These are phyloP conservation scores for Tuber magnatum DNA, from an alignment of 495 filamentous ascomycete genomes.

Conservation along the genomic window DNA sequence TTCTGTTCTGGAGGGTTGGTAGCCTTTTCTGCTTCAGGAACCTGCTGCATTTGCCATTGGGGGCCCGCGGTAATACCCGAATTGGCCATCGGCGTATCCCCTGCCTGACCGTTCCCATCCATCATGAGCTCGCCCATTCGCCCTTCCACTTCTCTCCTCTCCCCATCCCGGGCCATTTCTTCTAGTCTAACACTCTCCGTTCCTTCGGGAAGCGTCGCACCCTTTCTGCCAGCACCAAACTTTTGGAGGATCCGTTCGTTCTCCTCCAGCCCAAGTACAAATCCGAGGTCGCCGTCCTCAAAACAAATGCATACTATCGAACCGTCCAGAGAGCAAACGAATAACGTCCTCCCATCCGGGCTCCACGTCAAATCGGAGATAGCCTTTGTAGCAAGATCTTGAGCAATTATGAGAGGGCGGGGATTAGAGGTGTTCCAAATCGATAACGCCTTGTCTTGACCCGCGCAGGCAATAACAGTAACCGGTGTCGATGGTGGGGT, in stretches of 20 bases:
- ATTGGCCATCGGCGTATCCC: constrained; percentile 34
- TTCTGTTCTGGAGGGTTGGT: constrained; percentile 50
- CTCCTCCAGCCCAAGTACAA: constrained; percentile 66
- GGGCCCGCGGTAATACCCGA: constrained; percentile 36
- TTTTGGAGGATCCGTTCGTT: constrained; percentile 89
- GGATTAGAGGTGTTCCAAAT: constrained; percentile 97
- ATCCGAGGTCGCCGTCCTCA: constrained; percentile 65
- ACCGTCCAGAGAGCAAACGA: constrained; percentile 78
- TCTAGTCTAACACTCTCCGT: constrained; percentile 79
- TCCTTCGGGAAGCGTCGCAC: constrained; percentile 81
- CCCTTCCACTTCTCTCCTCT: constrained; percentile 79
- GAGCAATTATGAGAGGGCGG: constrained; percentile 75
- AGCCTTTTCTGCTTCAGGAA: constrained; percentile 41
- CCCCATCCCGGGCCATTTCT: constrained; percentile 82
- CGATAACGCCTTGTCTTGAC: constrained; percentile 89
- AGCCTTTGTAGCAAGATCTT: constrained; percentile 80
- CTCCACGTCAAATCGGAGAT: constrained; percentile 93
- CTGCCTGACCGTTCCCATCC: constrained; percentile 48
- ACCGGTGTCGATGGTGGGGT: constrained; percentile 52
- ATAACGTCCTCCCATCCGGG: constrained; percentile 81
- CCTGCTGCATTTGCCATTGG: constrained; percentile 46
- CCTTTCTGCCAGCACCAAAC: constrained; percentile 77
- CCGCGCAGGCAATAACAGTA: constrained; percentile 92
- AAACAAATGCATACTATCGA: constrained; percentile 70
- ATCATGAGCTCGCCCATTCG: constrained; percentile 98